These are phyloP conservation scores for Alternaria viburni DNA, from an alignment of 2,329 filamentous ascomycete species.

Conservation along the genomic window DNA sequence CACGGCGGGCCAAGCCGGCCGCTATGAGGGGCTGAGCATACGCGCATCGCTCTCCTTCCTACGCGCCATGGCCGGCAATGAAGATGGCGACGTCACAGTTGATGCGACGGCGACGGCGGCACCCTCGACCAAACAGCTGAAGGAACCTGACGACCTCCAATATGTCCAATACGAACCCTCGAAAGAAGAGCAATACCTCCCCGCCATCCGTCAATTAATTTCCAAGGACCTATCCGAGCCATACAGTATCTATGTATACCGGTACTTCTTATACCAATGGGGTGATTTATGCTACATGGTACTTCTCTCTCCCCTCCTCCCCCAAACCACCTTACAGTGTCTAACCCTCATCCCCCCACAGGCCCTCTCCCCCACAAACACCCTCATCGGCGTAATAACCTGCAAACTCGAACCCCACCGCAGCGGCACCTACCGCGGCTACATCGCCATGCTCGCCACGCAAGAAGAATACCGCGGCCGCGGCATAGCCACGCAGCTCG, in stretches of 20 bases:
- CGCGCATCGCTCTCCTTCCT: background rate
- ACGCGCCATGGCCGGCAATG: conserved; percentile 9
- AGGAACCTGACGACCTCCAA: conserved; percentile 50
- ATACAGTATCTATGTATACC: conserved; percentile 99
- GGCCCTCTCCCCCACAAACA: conserved; percentile 48
- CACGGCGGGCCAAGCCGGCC: conserved; percentile 8
- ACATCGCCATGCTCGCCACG: conserved; percentile 99
- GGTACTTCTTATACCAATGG: conserved; percentile 98
- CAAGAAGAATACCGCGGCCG: conserved; percentile 77
- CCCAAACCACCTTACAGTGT: conserved; percentile 18
- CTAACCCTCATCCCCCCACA: conserved; percentile 38
- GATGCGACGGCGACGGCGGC: background rate
- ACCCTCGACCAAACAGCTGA: background rate
- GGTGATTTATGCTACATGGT: conserved; percentile 97
- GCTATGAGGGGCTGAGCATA: conserved; percentile 3
- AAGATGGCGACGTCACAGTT: background rate
- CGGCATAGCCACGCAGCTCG: conserved; percentile 84
- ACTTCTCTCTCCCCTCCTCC: conserved; percentile 13
- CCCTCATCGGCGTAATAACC: conserved; percentile 87
- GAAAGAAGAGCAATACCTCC: conserved; percentile 72
- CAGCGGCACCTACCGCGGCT: conserved; percentile 84
- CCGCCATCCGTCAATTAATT: conserved; percentile 89
- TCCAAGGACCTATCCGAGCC: conserved; percentile 96
- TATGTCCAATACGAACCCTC: conserved; percentile 66
- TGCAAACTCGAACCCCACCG: conserved; percentile 93